phyloP scores from a whole-genome alignment of 129 eudicot genomes.

The Erigeron canadensis region DNA sequence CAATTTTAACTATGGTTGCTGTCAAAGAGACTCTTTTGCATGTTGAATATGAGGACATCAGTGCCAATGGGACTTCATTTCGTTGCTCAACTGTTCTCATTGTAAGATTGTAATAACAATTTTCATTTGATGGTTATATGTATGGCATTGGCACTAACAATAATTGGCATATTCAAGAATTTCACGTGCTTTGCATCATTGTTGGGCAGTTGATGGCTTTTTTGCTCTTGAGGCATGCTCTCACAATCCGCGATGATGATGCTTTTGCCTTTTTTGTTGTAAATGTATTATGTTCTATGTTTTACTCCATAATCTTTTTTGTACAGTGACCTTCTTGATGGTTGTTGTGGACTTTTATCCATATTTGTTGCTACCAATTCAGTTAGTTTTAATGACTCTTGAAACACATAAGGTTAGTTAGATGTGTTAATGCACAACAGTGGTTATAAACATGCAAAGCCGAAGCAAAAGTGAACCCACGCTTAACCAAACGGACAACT shows the following conservation, averaged over 20 bases:
- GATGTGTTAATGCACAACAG: too few species aligned
- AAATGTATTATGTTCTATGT: conserved; percentile 31
- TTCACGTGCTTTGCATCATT: not conserved
- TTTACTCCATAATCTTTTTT: too few species aligned
- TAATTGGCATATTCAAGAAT: not conserved
- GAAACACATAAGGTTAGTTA: too few species aligned
- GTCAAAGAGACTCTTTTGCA: conserved; percentile 55
- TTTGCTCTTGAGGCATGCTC: conserved; percentile 68
- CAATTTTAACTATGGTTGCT: conserved; percentile 69
- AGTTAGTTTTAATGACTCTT: too few species aligned
- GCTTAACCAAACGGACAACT: too few species aligned
- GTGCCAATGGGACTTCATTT: conserved; percentile 40
- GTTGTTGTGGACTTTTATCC: too few species aligned
- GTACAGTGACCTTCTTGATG: too few species aligned
- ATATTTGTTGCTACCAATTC: too few species aligned
- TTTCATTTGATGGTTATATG: not conserved
- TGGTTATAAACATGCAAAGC: too few species aligned
- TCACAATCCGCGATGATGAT: conserved; percentile 52
- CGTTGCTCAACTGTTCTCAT: conserved; percentile 41
- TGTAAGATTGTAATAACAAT: too few species aligned
- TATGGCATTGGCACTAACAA: not conserved
- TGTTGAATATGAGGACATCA: conserved; percentile 31
- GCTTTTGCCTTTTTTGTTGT: conserved; percentile 69
- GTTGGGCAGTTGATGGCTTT: conserved; percentile 62
- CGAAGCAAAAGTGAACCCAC: too few species aligned